Percentiles rank a stretch among this genome's conserved stretches.
Conservation (phyloP, 2,329 filamentous ascomycete genomes). For the Stachybotrys echinatus region DNA sequence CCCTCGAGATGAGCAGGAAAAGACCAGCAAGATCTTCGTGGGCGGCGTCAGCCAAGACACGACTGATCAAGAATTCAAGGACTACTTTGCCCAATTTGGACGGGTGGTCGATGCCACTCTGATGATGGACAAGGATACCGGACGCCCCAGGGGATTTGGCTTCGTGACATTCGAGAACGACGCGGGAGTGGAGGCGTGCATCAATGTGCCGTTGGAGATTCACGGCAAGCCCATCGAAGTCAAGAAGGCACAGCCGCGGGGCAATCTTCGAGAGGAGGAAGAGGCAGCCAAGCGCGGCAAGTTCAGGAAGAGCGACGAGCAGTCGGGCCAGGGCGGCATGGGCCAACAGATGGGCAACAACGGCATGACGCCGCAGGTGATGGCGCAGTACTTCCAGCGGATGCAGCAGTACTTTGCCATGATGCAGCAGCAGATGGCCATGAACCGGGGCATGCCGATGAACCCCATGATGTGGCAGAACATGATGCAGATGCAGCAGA, state of each 20-base stretch:
- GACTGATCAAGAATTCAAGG: slow-evolving; percentile 90
- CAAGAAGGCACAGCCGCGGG: slow-evolving; percentile 93
- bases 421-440: slow-evolving; percentile 91
- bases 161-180: slow-evolving; percentile 99
- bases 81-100: slow-evolving; percentile 95
- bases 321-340: slow-evolving; percentile 33
- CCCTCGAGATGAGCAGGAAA: slow-evolving; percentile 94
- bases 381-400: slow-evolving; percentile 96
- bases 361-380: slow-evolving; percentile 90
- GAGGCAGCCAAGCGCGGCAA: slow-evolving; percentile 60
- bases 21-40: slow-evolving; percentile 98
- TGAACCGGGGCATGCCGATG: slow-evolving; percentile 68
- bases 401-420: slow-evolving; percentile 97
- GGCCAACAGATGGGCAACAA: slow-evolving; percentile 39
- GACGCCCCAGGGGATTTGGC: slow-evolving; percentile 91
- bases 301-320: slow-evolving; percentile 51
- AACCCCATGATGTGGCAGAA: slow-evolving; percentile 74
- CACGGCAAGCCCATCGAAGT: slow-evolving; percentile 96
- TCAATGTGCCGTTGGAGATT: slow-evolving; percentile 81
- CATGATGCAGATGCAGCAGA: slow-evolving; percentile 72
- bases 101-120: slow-evolving; percentile 94
- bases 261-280: slow-evolving; percentile 89
- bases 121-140: slow-evolving; percentile 99
- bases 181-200: slow-evolving; percentile 85
- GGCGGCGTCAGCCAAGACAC: slow-evolving; percentile 97